Evolutionary conservation across 108 stramenopile genomes (phyloP), one percentile per base, ranked within the genome.

Genomic region (Fragilariopsis cylindrus): DNA sequence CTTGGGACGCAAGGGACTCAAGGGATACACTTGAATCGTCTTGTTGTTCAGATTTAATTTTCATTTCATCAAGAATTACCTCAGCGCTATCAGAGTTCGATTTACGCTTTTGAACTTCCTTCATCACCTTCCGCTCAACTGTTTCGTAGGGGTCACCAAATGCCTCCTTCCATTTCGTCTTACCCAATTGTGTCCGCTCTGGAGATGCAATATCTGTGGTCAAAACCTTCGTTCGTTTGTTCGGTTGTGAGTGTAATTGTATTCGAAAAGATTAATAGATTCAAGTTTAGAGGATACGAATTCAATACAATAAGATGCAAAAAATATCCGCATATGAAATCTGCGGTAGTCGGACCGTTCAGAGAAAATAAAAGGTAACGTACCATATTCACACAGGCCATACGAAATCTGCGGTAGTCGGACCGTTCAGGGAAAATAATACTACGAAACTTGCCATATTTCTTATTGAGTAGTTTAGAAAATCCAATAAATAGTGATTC

Each of bases 101-200:
- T 44, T 71, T 60, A 62, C 13, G 4, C 55, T 15, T 11, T 15
- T 65, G 42, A 49, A 5, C 56, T 48, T 76, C 19, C 48, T 74
- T 75, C 30, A 64, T 57, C 0, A 84, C 65, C 48, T 84, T 84
- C 49, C 79, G 76, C 72, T 84, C 84, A 1, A 84, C 73, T 8
- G 84, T 84, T 74, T 84, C 84, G 66, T 76, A 76, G 45, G 86
- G 81, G 69, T 90, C 89, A 8, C 90, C 88, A 87, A 94, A 94
- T n/a, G 93, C 93, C 58, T 86, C 88, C 69, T 86, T 92, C 88
- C 88, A 89, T 67, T 88, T 89, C 44, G 82, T 80, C 66, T 90
- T 91, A 30, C 76, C 84, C 48, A 90, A 70, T 72, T 90, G 89
- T 12, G 86, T 76, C 4, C 89, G 84, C 60, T 93, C 92, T 5